Percentiles rank a stretch among this genome's conserved stretches.
Evolutionary conservation across 257 asterid genomes (phyloP).

Genomic region (Asclepias syriaca): DNA sequence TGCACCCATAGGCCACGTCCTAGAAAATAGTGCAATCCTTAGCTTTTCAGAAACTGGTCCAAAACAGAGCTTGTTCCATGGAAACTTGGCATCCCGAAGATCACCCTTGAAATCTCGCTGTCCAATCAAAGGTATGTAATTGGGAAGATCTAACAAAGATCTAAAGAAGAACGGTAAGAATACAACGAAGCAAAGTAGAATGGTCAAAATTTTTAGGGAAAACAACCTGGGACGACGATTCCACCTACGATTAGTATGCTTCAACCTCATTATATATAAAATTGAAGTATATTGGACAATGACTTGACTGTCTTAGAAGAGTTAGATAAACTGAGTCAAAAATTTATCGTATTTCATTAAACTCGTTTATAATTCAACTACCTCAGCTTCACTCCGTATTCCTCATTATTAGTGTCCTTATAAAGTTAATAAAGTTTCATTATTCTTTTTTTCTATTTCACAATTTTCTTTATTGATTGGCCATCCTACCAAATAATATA

Average conservation of each 20-base stretch:
- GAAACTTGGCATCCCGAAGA: slow-evolving; percentile 15
- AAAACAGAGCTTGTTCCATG: slow-evolving; percentile 29
- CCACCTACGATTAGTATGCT: slow-evolving; percentile 11
- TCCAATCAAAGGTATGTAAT: neutral
- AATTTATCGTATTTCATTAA: neutral
- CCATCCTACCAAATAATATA: too few relatives aligned
- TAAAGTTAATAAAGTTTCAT: too few relatives aligned
- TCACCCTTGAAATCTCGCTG: slow-evolving; percentile 11
- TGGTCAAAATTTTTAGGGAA: slow-evolving; percentile 6
- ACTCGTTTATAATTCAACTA: too few relatives aligned
- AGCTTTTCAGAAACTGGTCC: slow-evolving; percentile 13
- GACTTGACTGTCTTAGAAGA: neutral
- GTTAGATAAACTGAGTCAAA: too few relatives aligned
- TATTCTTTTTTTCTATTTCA: too few relatives aligned
- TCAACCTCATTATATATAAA: slow-evolving; percentile 14
- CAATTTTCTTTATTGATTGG: too few relatives aligned
- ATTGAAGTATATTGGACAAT: neutral
- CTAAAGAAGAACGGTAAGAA: slow-evolving; percentile 12
- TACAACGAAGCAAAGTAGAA: slow-evolving; percentile 11
- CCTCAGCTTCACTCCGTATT: too few relatives aligned
- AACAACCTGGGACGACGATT: slow-evolving; percentile 4
- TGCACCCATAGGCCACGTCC: slow-evolving; percentile 25
- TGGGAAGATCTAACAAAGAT: neutral
- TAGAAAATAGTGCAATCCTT: slow-evolving; percentile 23
- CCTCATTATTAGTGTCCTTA: too few relatives aligned